phyloP scores from a whole-genome alignment of 2,329 filamentous ascomycete genomes.

The Colletotrichum sp. region DNA sequence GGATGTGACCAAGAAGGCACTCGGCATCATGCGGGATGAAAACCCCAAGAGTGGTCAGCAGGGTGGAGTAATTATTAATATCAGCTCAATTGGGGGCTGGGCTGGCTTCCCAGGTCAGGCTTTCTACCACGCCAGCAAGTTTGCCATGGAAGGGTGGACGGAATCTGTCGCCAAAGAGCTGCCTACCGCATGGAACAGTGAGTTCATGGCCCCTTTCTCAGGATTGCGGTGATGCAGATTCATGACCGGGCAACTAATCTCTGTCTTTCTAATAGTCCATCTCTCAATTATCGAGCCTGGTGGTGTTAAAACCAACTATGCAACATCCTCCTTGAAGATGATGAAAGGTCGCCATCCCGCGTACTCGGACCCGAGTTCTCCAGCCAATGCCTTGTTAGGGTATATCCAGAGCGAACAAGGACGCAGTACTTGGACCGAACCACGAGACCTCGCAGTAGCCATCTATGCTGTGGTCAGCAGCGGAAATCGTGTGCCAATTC shows the following conservation, averaged over 20 bases:
- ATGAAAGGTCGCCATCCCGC: background rate
- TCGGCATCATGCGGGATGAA: constrained; percentile 42
- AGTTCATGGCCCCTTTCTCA: background rate
- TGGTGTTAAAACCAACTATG: constrained; percentile 38
- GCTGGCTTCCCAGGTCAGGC: constrained; percentile 36
- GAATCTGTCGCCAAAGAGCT: constrained; percentile 50
- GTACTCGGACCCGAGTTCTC: background rate
- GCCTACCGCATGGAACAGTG: constrained; percentile 45
- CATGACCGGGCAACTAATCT: background rate
- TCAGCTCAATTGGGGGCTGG: constrained; percentile 58
- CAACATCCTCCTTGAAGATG: background rate
- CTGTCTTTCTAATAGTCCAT: constrained; percentile 31
- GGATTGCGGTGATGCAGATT: too few species aligned
- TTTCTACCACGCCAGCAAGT: constrained; percentile 48
- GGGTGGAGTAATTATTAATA: constrained; percentile 59
- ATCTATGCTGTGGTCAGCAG: background rate
- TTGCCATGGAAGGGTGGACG: constrained; percentile 52
- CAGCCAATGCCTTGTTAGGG: background rate
- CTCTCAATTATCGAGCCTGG: constrained; percentile 48
- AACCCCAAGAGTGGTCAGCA: constrained; percentile 30
- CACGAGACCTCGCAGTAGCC: background rate
- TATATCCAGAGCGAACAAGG: background rate
- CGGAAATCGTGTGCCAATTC: background rate
- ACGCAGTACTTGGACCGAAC: background rate
- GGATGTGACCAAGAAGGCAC: constrained; percentile 22